Percentiles rank a stretch among this genome's conserved stretches.
phyloP scores from a whole-genome alignment of 768 basidiomycete genomes.

The Tulasnella sp. region DNA sequence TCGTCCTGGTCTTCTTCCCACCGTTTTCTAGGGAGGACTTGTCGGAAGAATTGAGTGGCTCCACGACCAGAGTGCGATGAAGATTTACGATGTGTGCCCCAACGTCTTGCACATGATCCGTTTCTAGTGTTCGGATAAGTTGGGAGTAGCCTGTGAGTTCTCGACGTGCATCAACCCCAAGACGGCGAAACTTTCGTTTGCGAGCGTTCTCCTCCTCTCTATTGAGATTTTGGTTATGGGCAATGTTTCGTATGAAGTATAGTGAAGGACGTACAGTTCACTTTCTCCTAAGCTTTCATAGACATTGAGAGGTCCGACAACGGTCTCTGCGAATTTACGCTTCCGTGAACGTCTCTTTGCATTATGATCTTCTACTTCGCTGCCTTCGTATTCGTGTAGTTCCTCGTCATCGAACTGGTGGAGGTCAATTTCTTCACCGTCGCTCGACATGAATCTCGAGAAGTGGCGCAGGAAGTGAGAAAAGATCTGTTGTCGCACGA shows the following conservation, averaged over 20 bases:
- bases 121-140: neutral
- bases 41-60: neutral
- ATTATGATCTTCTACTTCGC: neutral
- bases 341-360: neutral
- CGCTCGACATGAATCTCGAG: neutral
- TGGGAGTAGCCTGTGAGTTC: neutral
- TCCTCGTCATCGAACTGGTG: neutral
- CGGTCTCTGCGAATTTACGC: neutral
- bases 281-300: neutral
- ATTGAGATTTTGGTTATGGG: neutral
- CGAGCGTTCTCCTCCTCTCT: neutral
- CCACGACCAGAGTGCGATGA: neutral
- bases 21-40: neutral
- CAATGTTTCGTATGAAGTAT: neutral
- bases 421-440: neutral
- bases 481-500: too few relatives aligned
- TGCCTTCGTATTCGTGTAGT: neutral
- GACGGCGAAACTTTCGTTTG: neutral
- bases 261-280: neutral
- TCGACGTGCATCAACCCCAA: neutral
- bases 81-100: neutral
- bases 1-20: neutral
- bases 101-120: neutral
- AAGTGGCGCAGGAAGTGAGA: too few relatives aligned
- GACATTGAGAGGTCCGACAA: neutral